phyloP scores from a whole-genome alignment of 208 protist species.

The Trypanosomatidae sp. region DNA sequence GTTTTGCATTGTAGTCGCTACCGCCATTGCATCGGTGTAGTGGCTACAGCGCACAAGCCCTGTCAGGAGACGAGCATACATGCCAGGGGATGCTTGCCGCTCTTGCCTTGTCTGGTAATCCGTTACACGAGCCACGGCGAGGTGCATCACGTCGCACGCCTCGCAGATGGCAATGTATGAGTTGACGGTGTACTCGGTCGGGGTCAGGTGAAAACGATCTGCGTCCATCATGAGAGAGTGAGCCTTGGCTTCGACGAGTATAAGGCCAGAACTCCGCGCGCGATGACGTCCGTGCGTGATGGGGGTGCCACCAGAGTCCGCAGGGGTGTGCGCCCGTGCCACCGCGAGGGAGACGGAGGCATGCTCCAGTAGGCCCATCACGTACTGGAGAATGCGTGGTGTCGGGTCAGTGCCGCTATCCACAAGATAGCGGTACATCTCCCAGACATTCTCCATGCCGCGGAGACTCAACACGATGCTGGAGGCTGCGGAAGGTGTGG shows the following conservation, averaged over 20 bases:
- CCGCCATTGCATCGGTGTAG: slow-evolving; percentile 56
- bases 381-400: slow-evolving; percentile 57
- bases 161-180: slow-evolving; percentile 78
- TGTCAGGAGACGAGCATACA: slow-evolving; percentile 60
- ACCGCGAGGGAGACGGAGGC: slow-evolving; percentile 21
- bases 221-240: slow-evolving; percentile 81
- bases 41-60: slow-evolving; percentile 66
- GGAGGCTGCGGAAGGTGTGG: slow-evolving; percentile 33
- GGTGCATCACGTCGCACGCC: slow-evolving; percentile 61
- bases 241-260: slow-evolving; percentile 64
- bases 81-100: slow-evolving; percentile 51
- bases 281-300: slow-evolving; percentile 1
- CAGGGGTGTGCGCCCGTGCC: slow-evolving; percentile 1
- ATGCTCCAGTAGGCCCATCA: slow-evolving; percentile 77
- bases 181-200: slow-evolving; percentile 73
- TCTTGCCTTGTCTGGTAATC: slow-evolving; percentile 76
- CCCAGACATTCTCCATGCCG: slow-evolving; percentile 55
- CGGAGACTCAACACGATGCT: slow-evolving; percentile 37
- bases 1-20: slow-evolving; percentile 64
- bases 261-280: slow-evolving; percentile 15
- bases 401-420: slow-evolving; percentile 85
- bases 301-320: not conserved
- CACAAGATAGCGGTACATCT: slow-evolving; percentile 79
- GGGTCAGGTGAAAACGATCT: slow-evolving; percentile 68
- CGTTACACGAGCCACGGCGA: slow-evolving; percentile 69